Evolutionary conservation across 176 grass and related monocot species (phyloP).

Genomic region (Tillandsia fasciculata): DNA sequence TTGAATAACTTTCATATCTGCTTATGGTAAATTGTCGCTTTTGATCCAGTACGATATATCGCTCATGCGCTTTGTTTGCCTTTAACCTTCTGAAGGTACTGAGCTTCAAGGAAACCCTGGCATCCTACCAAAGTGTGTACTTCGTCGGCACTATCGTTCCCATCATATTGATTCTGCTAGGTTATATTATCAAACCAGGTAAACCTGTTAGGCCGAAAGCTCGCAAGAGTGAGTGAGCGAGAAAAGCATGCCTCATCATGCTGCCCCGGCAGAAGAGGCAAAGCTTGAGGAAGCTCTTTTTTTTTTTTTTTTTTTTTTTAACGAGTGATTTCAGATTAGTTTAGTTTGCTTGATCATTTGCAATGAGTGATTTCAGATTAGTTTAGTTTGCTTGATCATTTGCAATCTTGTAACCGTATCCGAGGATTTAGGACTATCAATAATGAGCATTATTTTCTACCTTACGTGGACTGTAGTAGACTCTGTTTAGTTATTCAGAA

Average conservation of each 20-base stretch:
- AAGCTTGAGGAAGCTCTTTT: not conserved
- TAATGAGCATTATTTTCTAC: no score
- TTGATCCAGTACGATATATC: not conserved
- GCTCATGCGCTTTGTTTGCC: not conserved
- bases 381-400: no score
- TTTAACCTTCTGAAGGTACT: slow-evolving; percentile 47
- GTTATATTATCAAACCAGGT: slow-evolving; percentile 75
- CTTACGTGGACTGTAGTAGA: no score
- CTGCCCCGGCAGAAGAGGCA: not conserved
- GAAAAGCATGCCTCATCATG: not conserved
- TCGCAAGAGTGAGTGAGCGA: slow-evolving; percentile 56
- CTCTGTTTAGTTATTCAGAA: no score
- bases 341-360: no score
- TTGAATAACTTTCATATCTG: not conserved
- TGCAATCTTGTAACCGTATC: no score
- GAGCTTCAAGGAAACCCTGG: slow-evolving; percentile 87
- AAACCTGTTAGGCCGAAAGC: slow-evolving; percentile 54
- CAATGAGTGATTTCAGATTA: not conserved
- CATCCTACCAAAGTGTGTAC: slow-evolving; percentile 69
- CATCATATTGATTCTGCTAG: slow-evolving; percentile 46
- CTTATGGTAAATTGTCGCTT: no score
- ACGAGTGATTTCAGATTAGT: not conserved
- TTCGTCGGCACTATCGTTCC: slow-evolving; percentile 85
- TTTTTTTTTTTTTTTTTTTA: not conserved
- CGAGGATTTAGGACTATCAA: no score